Base-by-base conservation (phyloP, 2,329 filamentous ascomycete species). In the Hypoxylon sp. region DNA sequence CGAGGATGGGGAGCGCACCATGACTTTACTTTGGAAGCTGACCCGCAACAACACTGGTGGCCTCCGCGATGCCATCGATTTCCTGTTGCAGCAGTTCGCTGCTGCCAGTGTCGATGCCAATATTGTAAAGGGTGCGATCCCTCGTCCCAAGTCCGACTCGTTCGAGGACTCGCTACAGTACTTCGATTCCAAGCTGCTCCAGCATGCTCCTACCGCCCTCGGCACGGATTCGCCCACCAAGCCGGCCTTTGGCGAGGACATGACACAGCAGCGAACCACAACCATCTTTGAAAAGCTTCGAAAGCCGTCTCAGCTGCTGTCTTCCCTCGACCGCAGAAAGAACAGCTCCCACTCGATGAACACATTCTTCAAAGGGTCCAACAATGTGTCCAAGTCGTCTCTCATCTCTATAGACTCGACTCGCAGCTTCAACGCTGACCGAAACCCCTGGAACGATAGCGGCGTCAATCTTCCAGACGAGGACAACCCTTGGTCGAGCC, bases 381-480 rank as follows among this genome's bases (percentile, higher is more conserved):
- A 78, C 76, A 93, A 93, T 66, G 89, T 90, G 46, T 97, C 93
- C 61, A 97, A 96, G 76, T 94, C 93, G 37, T 97, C 93, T 23
- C 85, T 97, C 62, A 92, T 96, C 63, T 96, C 91, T 57, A 92
- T 97, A 71, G 93, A 97, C 74, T 97, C 92, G 37, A 91, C 91
- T 25, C 89, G 93, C 69, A 96, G 91, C 76, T 87, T 87, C 72
- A 86, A 87, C 59, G 91, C 91, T 63, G 95, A 96, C 72, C 89
- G 92, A 73, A 96, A 97, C 75, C 92, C 92, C 56, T 97, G 93
- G 93, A 97, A 97, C 71, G 93, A 97, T 71, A 96, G 91, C 68
- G 93, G 92, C 65, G 91, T 97, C 69, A 97, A 97, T 70, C 84
- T 97, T 62, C 81, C 89, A 57, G 93, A 97, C 66, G 91, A 96